These are phyloP conservation scores for Amanita pseudoporphyria DNA, from an alignment of 768 basidiomycete species.

Conservation along the genomic window DNA sequence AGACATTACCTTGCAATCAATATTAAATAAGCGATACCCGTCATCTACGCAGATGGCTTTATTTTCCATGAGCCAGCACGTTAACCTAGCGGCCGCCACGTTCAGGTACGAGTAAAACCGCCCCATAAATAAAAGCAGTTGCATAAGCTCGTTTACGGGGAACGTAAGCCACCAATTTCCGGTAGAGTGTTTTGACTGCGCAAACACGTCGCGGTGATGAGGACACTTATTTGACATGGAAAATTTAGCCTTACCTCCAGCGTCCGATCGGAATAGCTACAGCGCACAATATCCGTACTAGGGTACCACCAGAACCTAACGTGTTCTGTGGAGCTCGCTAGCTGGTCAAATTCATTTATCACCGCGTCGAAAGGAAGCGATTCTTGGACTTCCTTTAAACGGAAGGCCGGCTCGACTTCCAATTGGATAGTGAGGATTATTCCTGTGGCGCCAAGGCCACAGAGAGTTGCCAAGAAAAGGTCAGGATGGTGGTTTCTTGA, in stretches of 20 bases:
- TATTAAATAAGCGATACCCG: constrained; percentile 79
- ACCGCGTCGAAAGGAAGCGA: constrained; percentile 55
- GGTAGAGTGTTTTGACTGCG: constrained; percentile 43
- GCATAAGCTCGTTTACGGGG: constrained; percentile 73
- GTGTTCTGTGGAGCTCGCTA: constrained; percentile 67
- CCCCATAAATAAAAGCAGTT: constrained; percentile 73
- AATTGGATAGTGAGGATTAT: constrained; percentile 73
- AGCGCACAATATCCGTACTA: constrained; percentile 58
- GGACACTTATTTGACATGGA: constrained; percentile 4
- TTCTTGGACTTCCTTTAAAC: constrained; percentile 63
- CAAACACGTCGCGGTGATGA: background rate
- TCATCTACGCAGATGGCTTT: constrained; percentile 60
- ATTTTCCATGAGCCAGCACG: constrained; percentile 55
- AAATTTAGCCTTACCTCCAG: constrained; percentile 42
- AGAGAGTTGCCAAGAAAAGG: constrained; percentile 83
- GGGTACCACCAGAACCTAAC: constrained; percentile 97
- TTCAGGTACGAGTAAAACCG: constrained; percentile 57
- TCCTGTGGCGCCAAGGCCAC: constrained; percentile 87
- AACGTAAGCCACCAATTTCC: constrained; percentile 61
- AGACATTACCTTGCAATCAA: constrained; percentile 70
- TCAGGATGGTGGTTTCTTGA: constrained; percentile 55
- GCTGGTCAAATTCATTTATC: constrained; percentile 40
- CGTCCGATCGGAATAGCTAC: constrained; percentile 69
- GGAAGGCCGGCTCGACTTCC: constrained; percentile 74
- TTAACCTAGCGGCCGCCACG: constrained; percentile 49